Evolutionary conservation across 2,329 filamentous ascomycete species (phyloP), one percentile per base, ranked within the genome.

Genomic region (Trichoderma asperellum): DNA sequence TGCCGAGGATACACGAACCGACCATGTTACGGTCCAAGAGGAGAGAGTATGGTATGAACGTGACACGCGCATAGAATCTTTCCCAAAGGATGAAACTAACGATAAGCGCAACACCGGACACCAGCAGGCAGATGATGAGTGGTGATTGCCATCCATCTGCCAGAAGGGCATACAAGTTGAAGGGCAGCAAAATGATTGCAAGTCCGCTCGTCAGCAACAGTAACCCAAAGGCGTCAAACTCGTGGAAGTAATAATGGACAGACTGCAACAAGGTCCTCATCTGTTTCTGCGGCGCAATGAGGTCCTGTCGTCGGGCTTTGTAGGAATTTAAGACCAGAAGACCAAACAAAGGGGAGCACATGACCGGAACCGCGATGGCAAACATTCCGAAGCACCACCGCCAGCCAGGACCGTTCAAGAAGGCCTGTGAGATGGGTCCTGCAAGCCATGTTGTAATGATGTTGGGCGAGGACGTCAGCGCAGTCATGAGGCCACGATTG

Each of bases 361-460:
- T 84, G 37, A 86, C 79, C 1, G 89, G 88, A 11, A 87, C 78
- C 71, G 92, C 84, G 73, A 92, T 89, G 68, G 86, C 82, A 79
- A 88, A 92, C 71, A 87, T 83, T 56, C 89, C 90, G 71, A 89
- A 89, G 5, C 85, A 89, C 91, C 90, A 92, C 63, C 89, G 84
- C 86, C 87, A 92, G 59, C 85, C 86, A 5, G 84, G 79, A 18
- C 84, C 79, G 7, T 77, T 70, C 21, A 87, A 79, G 64, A 90
- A 84, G 1, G 79, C 77, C 14, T 86, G 80, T 0, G 86, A 85
- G 61, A 89, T 85, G 27, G 84, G 85, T 0, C 87, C 85, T 3
- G 87, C 87, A 18, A 87, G 83, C 81, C 88, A 92, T 6, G 89
- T 86, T 0, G 88, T 90, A 68, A 88, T 83, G 70, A 92, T 84